Conservation (phyloP, 805 yeast genomes). For the Candida dajiaensis region DNA sequence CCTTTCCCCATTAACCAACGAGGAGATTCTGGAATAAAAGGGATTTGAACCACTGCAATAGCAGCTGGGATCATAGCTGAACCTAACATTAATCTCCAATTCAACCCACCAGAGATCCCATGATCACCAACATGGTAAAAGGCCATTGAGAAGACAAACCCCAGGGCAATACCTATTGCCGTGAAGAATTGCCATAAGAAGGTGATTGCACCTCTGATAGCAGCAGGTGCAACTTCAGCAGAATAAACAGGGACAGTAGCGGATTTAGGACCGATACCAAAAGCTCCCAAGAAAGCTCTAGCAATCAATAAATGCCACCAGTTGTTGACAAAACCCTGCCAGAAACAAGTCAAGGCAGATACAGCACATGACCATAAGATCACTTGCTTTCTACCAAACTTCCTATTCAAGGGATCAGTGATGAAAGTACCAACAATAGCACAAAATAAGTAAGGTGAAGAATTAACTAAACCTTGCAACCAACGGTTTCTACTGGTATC, state of each 20-base stretch:
- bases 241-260: slow-evolving; percentile 67
- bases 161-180: slow-evolving; percentile 66
- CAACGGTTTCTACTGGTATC: slow-evolving; percentile 41
- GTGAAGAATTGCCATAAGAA: slow-evolving; percentile 72
- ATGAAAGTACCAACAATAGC: slow-evolving; percentile 55
- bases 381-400: slow-evolving; percentile 54
- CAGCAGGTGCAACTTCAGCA: slow-evolving; percentile 54
- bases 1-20: slow-evolving; percentile 68
- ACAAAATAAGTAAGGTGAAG: slow-evolving; percentile 62
- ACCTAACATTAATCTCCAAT: slow-evolving; percentile 64
- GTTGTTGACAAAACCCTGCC: slow-evolving; percentile 51
- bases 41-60: slow-evolving; percentile 48
- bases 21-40: slow-evolving; percentile 64
- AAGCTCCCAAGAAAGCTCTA: slow-evolving; percentile 50
- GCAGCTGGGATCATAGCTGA: slow-evolving; percentile 60
- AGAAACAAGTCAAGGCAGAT: slow-evolving; percentile 52
- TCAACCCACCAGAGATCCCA: slow-evolving; percentile 31
- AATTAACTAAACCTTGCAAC: slow-evolving; percentile 56
- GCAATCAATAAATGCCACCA: slow-evolving; percentile 66
- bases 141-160: slow-evolving; percentile 55
- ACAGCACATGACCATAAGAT: slow-evolving; percentile 54
- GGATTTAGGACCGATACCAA: slow-evolving; percentile 62
- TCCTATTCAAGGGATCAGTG: slow-evolving; percentile 48
- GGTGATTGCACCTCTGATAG: slow-evolving; percentile 55
- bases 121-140: slow-evolving; percentile 42